Evolutionary conservation across 129 eudicot species (phyloP).

Genomic region (Lactuca saligna): DNA sequence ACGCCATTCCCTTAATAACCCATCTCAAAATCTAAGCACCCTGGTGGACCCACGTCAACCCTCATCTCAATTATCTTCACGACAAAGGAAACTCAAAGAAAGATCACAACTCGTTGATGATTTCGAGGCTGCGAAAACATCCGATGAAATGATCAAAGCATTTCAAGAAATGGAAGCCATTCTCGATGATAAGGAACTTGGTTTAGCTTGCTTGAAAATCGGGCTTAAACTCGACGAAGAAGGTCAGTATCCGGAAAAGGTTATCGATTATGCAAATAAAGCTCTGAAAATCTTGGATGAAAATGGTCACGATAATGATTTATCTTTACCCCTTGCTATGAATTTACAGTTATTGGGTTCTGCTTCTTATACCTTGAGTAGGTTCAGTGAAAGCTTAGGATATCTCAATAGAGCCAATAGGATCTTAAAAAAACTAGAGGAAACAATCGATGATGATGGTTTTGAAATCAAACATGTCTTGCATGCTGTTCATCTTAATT

Average conservation of each 20-base stretch:
- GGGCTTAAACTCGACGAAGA: conserved; percentile 80
- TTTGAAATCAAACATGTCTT: conserved; percentile 53
- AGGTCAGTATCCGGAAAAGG: conserved; percentile 75
- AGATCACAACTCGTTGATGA: conserved; percentile 69
- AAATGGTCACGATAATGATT: conserved; percentile 34
- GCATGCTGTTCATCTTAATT: conserved; percentile 74
- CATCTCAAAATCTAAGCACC: conserved; percentile 53
- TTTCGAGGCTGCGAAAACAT: conserved; percentile 69
- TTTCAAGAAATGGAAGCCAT: conserved; percentile 56
- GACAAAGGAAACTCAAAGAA: conserved; percentile 64
- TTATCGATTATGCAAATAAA: conserved; percentile 55
- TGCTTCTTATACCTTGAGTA: conserved; percentile 58
- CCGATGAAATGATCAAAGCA: conserved; percentile 62
- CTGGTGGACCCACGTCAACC: conserved; percentile 36
- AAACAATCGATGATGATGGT: conserved; percentile 31
- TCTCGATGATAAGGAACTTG: conserved; percentile 67
- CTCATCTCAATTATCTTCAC: conserved; percentile 47
- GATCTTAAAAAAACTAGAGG: conserved; percentile 51
- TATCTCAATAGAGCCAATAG: conserved; percentile 79
- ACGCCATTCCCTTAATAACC: conserved; percentile 26
- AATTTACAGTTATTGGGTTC: conserved; percentile 82
- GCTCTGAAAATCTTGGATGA: conserved; percentile 56
- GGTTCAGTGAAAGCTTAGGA: conserved; percentile 80
- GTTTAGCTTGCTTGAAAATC: conserved; percentile 67
- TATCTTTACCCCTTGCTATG: conserved; percentile 72